Evolutionary conservation across 192 early-diverging fungal species (phyloP), one percentile per base, ranked within the genome.

Genomic region (Hyaloraphidium curvatum): DNA sequence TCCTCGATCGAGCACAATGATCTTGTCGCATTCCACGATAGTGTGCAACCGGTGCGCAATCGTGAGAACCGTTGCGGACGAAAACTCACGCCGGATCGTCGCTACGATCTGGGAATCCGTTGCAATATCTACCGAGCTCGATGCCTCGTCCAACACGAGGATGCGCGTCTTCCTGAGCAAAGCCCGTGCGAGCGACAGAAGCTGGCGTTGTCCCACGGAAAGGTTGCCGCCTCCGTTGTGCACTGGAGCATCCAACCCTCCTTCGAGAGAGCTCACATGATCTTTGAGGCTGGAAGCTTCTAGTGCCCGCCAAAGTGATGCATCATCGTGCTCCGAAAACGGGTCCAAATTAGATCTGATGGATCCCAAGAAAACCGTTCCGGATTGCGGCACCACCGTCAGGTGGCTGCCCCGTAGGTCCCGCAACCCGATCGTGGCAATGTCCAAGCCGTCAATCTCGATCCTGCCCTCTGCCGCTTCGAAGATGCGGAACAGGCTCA

Each of bases 141-240:
- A 65, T 13, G 67, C 64, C 57, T 72, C 70, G 19, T 72, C 70
- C 65, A 72, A 50, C 31, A 72, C 56, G 56, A 74, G 51, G 40
- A 76, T 62, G 11, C 21, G 35, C 14, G 65, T 40, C 28, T 33
- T 63, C 31, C 60, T 40, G 37, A 84, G 59, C 25, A 83, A 55
- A 22, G 75, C 68, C 9, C 76, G 66, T 3, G 77, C 78, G 28
- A 83, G 62, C 50, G 65, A 73, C 50, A 83, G 61, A 23, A 83
- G 60, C 64, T 83, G 81, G 30, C 67, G 65, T 59, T 82, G 77
- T 1, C 81, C 69, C 1, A 35, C 52, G 11, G 58, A 61, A 21
- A 71, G 43, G 25, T 48, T 48, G 7, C 25, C 43, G 14, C 43
- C 43, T 9, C n/a, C 40, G 3, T 17, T 17, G 19, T 17, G 9